Evolutionary conservation across 225 moss, liverwort and hornwort genomes (phyloP).

Genomic region (Rhytidiadelphus loreus): DNA sequence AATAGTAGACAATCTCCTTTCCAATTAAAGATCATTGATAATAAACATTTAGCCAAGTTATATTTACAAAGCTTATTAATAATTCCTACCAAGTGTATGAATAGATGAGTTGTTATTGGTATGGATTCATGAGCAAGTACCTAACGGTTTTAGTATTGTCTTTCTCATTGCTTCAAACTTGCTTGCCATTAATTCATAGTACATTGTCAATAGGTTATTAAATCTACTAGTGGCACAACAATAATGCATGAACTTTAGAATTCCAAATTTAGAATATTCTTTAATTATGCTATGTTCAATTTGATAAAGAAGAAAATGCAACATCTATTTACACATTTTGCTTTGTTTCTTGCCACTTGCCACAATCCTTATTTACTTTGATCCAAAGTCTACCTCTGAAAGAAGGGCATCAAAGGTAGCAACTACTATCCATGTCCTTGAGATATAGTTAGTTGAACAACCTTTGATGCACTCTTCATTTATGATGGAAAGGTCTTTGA

Average conservation of each 20-base stretch:
- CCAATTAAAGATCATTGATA: not conserved
- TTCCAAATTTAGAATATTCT: not conserved
- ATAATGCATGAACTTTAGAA: not conserved
- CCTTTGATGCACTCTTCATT: not conserved
- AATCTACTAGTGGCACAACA: not conserved
- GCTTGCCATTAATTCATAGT: not conserved
- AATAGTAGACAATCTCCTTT: not conserved
- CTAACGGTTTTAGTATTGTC: fast-evolving
- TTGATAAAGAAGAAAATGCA: not conserved
- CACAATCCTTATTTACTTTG: too few species aligned
- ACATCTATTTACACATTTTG: not conserved
- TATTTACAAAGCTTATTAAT: not conserved
- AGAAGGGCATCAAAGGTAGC: not conserved
- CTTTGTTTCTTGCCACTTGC: not conserved
- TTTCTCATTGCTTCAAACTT: not conserved
- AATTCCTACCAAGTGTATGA: not conserved
- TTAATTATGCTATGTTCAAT: too few species aligned
- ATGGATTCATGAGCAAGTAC: not conserved
- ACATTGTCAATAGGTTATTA: not conserved
- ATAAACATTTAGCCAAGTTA: not conserved
- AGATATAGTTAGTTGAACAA: not conserved
- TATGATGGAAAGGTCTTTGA: not conserved
- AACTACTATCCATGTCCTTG: not conserved
- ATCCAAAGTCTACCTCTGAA: not conserved
- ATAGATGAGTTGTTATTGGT: not conserved